Percentiles rank a stretch among this genome's conserved stretches.
phyloP scores from a whole-genome alignment of 179 eudicot genomes.

The Camellia oleifera region DNA sequence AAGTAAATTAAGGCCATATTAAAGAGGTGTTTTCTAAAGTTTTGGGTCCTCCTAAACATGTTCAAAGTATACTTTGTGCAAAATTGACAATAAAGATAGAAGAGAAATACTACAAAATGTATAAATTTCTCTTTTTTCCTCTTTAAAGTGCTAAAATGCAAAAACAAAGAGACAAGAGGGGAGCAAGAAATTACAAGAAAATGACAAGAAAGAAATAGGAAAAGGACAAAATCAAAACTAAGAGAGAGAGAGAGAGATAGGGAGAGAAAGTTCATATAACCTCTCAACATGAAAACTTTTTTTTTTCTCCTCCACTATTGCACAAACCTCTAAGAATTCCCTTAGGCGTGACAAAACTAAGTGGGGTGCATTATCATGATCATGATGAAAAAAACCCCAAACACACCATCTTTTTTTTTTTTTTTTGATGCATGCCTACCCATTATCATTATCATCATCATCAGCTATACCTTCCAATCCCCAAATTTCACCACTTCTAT shows the following conservation, averaged over 20 bases:
- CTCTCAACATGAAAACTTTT: constrained; percentile 14
- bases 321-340: constrained; percentile 18
- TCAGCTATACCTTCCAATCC: too few relatives aligned
- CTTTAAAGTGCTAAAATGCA: too few relatives aligned
- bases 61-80: too few relatives aligned
- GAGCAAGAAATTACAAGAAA: background rate
- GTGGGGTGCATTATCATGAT: constrained; percentile 44
- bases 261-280: constrained; percentile 10
- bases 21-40: too few relatives aligned
- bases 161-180: too few relatives aligned
- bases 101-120: too few relatives aligned
- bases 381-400: constrained; percentile 24
- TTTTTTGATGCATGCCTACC: constrained; percentile 13
- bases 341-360: constrained; percentile 38
- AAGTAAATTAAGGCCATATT: too few relatives aligned
- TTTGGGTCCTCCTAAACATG: too few relatives aligned
- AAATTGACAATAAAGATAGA: too few relatives aligned
- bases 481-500: background rate
- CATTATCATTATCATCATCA: background rate
- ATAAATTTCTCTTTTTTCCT: too few relatives aligned
- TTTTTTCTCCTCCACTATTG: background rate
- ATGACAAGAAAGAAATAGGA: background rate
- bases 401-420: background rate
- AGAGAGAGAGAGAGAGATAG: constrained; percentile 2
- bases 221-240: background rate